Percentiles rank a stretch among this genome's conserved stretches.
Conservation (phyloP, 78 protist genomes). For the slime mould (Dictyostelium discoideum) region DNA sequence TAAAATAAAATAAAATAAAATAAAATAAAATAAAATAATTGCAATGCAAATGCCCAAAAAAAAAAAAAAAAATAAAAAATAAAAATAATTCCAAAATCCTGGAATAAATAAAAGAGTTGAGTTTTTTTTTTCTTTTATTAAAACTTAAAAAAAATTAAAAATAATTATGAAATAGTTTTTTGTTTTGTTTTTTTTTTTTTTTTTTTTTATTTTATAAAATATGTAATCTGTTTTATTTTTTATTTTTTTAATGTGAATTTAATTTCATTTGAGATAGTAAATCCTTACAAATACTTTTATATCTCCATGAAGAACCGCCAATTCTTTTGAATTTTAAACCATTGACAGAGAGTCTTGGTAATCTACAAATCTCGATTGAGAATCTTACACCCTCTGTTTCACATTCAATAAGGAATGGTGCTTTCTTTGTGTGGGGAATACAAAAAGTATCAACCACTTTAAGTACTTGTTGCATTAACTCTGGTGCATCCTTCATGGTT, state of each 20-base stretch:
- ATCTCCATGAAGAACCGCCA: constrained; percentile 82
- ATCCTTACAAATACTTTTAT: constrained; percentile 80
- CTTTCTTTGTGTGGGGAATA: constrained; percentile 66
- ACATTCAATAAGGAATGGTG: constrained; percentile 56
- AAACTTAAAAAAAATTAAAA: no score
- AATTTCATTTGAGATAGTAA: constrained; percentile 58
- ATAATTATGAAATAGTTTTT: neutral
- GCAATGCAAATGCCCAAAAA: no score
- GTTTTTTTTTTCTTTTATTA: no score
- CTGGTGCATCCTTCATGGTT: constrained; percentile 73
- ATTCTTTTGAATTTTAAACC: constrained; percentile 77
- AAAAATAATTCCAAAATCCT: no score
- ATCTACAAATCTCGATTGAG: constrained; percentile 63
- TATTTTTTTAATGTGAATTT: constrained; percentile 8
- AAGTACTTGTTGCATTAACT: constrained; percentile 73
- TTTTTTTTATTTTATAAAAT: neutral
- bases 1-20: no score
- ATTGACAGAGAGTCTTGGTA: constrained; percentile 78
- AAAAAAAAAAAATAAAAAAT: no score
- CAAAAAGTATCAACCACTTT: constrained; percentile 39
- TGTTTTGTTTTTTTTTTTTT: neutral
- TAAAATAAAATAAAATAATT: no score
- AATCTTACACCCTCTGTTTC: constrained; percentile 77
- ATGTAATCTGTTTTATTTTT: neutral
- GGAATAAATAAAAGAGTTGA: no score